Evolutionary conservation across 345 rosid species (phyloP).

Genomic region (Arabis hirsuta): DNA sequence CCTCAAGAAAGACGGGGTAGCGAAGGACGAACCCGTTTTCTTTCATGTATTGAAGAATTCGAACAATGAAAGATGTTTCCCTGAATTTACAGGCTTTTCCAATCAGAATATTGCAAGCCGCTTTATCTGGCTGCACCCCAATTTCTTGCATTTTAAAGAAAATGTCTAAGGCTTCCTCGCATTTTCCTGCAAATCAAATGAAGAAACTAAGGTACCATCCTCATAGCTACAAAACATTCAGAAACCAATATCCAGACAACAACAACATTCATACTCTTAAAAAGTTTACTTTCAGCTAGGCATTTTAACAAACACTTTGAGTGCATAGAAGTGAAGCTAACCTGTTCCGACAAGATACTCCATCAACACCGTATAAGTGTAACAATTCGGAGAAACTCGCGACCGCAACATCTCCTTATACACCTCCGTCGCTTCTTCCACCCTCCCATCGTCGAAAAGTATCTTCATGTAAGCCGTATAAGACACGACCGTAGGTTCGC

Average conservation of each 20-base stretch:
- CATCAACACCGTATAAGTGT: conserved; percentile 85
- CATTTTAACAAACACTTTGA: conserved; percentile 51
- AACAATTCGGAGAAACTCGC: conserved; percentile 70
- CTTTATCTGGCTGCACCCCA: conserved; percentile 84
- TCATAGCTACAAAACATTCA: conserved; percentile 18
- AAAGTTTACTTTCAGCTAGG: conserved; percentile 3
- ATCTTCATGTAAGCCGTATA: conserved; percentile 89
- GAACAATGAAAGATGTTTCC: conserved; percentile 50
- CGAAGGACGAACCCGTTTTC: conserved; percentile 62
- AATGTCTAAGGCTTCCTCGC: conserved; percentile 66
- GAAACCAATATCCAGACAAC: not conserved
- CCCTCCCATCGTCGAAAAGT: conserved; percentile 60
- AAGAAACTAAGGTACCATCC: conserved; percentile 21
- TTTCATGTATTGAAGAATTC: conserved; percentile 69
- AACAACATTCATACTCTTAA: not conserved
- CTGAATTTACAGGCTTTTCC: conserved; percentile 67
- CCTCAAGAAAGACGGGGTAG: conserved; percentile 64
- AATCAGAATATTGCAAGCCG: conserved; percentile 83
- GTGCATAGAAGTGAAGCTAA: conserved; percentile 42
- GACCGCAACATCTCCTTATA: conserved; percentile 72
- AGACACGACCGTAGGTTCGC: conserved; percentile 67
- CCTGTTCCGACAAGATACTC: conserved; percentile 69
- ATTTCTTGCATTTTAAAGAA: conserved; percentile 82
- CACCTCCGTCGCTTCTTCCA: conserved; percentile 65
- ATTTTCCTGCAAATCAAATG: conserved; percentile 59